phyloP scores from a whole-genome alignment of 768 basidiomycete genomes.

The Hypsizygus marmoreus region DNA sequence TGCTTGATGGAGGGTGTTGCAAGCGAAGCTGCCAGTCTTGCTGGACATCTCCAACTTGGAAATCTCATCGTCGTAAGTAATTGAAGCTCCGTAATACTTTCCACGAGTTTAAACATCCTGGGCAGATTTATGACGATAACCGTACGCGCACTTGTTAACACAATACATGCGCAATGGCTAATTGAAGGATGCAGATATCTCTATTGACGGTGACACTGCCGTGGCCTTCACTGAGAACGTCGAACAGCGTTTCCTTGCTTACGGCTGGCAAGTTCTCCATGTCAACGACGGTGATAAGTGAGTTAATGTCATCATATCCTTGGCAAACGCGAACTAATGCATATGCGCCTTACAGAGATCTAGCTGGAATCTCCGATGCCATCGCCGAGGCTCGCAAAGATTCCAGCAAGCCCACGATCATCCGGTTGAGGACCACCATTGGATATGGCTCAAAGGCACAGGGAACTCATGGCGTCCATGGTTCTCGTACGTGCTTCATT shows the following conservation, averaged over 20 bases:
- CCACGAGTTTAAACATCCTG: constrained; percentile 10
- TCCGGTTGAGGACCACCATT: constrained; percentile 86
- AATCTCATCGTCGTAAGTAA: constrained; percentile 85
- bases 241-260: constrained; percentile 81
- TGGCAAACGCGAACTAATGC: neutral
- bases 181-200: constrained; percentile 64
- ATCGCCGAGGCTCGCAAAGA: constrained; percentile 77
- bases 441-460: constrained; percentile 92
- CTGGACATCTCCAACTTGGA: constrained; percentile 91
- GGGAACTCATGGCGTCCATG: constrained; percentile 94
- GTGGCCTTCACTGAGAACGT: constrained; percentile 96
- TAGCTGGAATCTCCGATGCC: constrained; percentile 73
- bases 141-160: constrained; percentile 52
- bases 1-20: constrained; percentile 97
- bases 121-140: constrained; percentile 92
- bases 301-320: constrained; percentile 19
- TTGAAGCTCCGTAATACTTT: neutral
- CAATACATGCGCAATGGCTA: constrained; percentile 7
- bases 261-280: constrained; percentile 92
- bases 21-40: constrained; percentile 89
- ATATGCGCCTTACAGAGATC: constrained; percentile 59
- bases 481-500: constrained; percentile 66
- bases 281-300: constrained; percentile 81
- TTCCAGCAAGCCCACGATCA: constrained; percentile 83
- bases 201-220: constrained; percentile 93